Evolutionary conservation across 306 rosid genomes (phyloP), one percentile per base, ranked within the genome.

Genomic region (Corylus heterophylla): DNA sequence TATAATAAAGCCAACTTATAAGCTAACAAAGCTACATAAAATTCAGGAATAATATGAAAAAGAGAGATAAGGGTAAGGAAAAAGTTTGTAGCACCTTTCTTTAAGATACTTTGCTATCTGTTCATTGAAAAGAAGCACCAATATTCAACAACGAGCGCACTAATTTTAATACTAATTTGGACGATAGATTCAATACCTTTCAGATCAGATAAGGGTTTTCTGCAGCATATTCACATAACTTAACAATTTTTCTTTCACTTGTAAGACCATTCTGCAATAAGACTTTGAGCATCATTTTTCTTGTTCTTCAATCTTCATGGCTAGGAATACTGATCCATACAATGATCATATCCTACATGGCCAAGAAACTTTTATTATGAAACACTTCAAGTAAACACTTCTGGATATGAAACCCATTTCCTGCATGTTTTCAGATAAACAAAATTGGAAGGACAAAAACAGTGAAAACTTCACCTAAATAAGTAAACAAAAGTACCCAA

Each of bases 21-120:
- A 10, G 62, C 63, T 17, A 29, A 37, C 17, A 52, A 71, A 35
- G 52, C 27, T 0, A 68, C 54, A 45, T 9, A 54, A 16, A 77
- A 44, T n/a, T 16, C 52, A 49, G 27, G 73, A 64, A 20, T 25
- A 14, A 54, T 51, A 39, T 14, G 3, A 51, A 25, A 61, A 49
- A 2, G 39, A 44, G 20, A 44, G 2, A 51, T 18, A 68, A 49
- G 37, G 51, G 20, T 31, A 68, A 83, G 10, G 55, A 47, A 42
- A 72, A n/a, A 20, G 29, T 56, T 56, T 3, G 35, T 45, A 86
- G 83, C 97, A 95, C 84, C 99, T 90, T 69, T 95, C 98, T 87
- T 93, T 98, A 54, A 95, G 99, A 93, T 85, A 85, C 75, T 91
- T 95, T 37, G 91, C 98, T 77, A 95, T 95, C 99, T 95, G 77